Evolutionary conservation across 225 moss, liverwort and hornwort genomes (phyloP).

Genomic region (Polytrichum formosum): DNA sequence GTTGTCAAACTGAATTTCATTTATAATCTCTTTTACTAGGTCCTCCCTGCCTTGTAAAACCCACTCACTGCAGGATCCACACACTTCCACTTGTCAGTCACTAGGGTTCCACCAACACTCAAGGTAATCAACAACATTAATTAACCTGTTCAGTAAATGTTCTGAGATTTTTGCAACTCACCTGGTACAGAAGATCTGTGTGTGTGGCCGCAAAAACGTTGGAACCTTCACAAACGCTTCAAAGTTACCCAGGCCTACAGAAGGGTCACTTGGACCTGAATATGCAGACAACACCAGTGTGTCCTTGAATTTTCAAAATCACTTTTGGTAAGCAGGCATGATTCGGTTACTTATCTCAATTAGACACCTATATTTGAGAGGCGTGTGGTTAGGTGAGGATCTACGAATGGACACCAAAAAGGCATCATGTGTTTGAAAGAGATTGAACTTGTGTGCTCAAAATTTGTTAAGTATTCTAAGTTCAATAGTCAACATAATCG

Average conservation of each 20-base stretch:
- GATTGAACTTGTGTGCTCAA: too few species aligned
- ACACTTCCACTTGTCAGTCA: background rate
- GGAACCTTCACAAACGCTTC: constrained; percentile 87
- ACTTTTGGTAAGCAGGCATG: too few species aligned
- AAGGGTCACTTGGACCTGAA: constrained; percentile 71
- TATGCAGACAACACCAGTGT: constrained; percentile 5
- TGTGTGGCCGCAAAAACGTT: constrained; percentile 75
- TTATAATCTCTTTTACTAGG: constrained; percentile 59
- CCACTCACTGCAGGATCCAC: constrained; percentile 44
- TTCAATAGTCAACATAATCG: too few species aligned
- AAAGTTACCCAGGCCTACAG: constrained; percentile 58
- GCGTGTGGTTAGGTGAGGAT: too few species aligned
- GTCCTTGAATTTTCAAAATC: background rate
- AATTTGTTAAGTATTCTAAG: too few species aligned
- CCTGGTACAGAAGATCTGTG: constrained; percentile 92
- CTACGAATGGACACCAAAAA: too few species aligned
- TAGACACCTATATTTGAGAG: too few species aligned
- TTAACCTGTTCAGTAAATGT: too few species aligned
- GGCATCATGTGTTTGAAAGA: too few species aligned
- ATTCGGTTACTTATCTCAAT: too few species aligned
- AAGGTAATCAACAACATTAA: too few species aligned
- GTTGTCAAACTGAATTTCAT: constrained; percentile 48
- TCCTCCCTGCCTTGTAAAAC: constrained; percentile 60
- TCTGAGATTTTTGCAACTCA: constrained; percentile 17
- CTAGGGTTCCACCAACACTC: too few species aligned